Conservation (phyloP, 192 early-diverging fungal species). For the Lunasporangiospora selenospora region DNA sequence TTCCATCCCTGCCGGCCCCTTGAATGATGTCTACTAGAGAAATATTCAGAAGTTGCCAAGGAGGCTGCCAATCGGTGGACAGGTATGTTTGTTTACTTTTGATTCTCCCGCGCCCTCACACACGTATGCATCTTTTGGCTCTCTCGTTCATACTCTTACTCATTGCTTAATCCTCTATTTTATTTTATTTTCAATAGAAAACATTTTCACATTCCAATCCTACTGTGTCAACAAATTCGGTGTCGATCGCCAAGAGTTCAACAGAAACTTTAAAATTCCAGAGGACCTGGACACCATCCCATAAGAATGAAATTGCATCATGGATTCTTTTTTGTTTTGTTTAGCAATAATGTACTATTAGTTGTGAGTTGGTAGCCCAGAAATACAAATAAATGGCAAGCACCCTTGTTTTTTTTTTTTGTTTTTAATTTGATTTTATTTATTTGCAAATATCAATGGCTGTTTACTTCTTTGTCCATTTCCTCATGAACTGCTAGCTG, state of each 20-base stretch:
- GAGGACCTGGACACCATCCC: slow-evolving; percentile 77
- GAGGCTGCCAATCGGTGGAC: slow-evolving; percentile 90
- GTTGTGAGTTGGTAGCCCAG: neutral
- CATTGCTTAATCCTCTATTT: neutral
- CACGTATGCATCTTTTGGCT: too few relatives aligned
- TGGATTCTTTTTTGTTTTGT: neutral
- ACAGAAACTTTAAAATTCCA: slow-evolving; percentile 68
- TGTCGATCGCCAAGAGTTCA: slow-evolving; percentile 69
- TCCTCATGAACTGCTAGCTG: neutral
- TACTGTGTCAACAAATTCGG: slow-evolving; percentile 76
- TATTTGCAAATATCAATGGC: neutral
- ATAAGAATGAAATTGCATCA: slow-evolving; percentile 11
- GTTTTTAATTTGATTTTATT: neutral
- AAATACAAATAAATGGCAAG: neutral
- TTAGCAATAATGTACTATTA: too few relatives aligned
- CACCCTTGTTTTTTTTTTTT: neutral
- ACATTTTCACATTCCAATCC: slow-evolving; percentile 83
- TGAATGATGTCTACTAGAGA: slow-evolving; percentile 58
- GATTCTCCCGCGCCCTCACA: neutral
- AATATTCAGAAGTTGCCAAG: slow-evolving; percentile 62
- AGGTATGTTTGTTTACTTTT: slow-evolving; percentile 48
- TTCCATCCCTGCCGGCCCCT: too few relatives aligned
- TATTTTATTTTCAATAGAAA: slow-evolving; percentile 59
- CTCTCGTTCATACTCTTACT: neutral
- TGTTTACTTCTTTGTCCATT: too few relatives aligned